These are phyloP conservation scores for Leptographium lundbergii DNA, from an alignment of 2,329 filamentous ascomycete genomes.

Conservation along the genomic window DNA sequence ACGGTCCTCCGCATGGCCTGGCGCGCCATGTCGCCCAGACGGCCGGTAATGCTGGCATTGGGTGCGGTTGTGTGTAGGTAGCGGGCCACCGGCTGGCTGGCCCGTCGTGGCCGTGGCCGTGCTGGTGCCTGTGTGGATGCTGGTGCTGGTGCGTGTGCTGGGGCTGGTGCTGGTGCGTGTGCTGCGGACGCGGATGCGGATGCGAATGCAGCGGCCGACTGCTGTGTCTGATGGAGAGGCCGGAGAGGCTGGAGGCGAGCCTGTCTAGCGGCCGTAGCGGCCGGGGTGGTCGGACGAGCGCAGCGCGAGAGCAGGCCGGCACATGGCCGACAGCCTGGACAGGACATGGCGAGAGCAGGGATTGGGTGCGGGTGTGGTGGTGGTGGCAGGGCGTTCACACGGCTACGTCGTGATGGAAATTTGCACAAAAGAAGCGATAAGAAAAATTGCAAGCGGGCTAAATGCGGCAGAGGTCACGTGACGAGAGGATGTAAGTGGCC, in stretches of 20 bases:
- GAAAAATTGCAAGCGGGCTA: neutral
- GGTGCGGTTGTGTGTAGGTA: conserved; percentile 5
- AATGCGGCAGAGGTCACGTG: neutral
- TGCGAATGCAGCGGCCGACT: too few relatives aligned
- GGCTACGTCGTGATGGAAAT: neutral
- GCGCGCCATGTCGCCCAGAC: conserved; percentile 12
- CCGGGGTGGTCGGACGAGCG: conserved; percentile 1
- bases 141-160: neutral
- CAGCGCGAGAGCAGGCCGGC: conserved; percentile 25
- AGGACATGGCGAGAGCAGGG: conserved; percentile 27
- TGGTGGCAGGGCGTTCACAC: neutral
- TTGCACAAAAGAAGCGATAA: neutral
- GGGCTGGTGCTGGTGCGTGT: too few relatives aligned
- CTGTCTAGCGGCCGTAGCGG: neutral
- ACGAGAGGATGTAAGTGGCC: too few relatives aligned
- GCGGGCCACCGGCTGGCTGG: neutral
- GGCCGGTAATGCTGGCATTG: conserved; percentile 4
- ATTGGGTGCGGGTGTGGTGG: neutral
- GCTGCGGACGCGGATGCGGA: too few relatives aligned
- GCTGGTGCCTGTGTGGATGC: neutral
- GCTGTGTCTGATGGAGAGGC: neutral
- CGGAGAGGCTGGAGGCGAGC: conserved; percentile 1
- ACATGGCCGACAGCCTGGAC: conserved; percentile 34
- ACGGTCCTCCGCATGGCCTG: conserved; percentile 10
- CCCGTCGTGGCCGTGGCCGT: neutral